Conservation (phyloP, 2,329 filamentous ascomycete species). For the Nemania bipapillata region DNA sequence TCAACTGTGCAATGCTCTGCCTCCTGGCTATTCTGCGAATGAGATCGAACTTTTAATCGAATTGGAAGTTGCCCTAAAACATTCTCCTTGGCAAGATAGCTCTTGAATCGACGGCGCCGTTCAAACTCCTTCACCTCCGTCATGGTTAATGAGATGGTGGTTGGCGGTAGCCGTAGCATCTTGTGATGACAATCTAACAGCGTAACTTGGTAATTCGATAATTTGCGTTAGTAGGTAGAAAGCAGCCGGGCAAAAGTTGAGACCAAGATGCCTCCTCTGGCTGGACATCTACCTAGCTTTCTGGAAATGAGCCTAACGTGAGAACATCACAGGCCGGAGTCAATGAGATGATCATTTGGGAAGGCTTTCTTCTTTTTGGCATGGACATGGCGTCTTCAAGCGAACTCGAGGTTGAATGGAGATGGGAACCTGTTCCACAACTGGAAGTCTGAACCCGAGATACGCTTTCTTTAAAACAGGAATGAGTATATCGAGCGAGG, state of each 20-base stretch:
- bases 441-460: slow-evolving; percentile 8
- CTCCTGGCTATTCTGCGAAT: slow-evolving; percentile 30
- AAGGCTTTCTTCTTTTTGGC: background rate
- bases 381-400: slow-evolving; percentile 3
- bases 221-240: background rate
- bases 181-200: slow-evolving; percentile 19
- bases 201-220: background rate
- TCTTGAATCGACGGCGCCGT: slow-evolving; percentile 50
- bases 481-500: background rate
- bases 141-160: slow-evolving; percentile 55
- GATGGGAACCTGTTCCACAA: background rate
- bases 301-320: background rate
- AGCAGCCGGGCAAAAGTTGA: slow-evolving; percentile 2
- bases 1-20: slow-evolving; percentile 26
- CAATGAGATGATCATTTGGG: background rate
- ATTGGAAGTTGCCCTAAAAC: slow-evolving; percentile 38
- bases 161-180: slow-evolving; percentile 58
- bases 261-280: background rate
- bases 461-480: slow-evolving; percentile 3
- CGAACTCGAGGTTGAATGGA: background rate
- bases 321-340: background rate
- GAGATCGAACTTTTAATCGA: slow-evolving; percentile 30
- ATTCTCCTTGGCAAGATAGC: slow-evolving; percentile 49
- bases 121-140: slow-evolving; percentile 57
- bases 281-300: background rate